Evolutionary conservation across 495 filamentous ascomycete genomes (phyloP), one percentile per base, ranked within the genome.

Genomic region (Podospora australis): DNA sequence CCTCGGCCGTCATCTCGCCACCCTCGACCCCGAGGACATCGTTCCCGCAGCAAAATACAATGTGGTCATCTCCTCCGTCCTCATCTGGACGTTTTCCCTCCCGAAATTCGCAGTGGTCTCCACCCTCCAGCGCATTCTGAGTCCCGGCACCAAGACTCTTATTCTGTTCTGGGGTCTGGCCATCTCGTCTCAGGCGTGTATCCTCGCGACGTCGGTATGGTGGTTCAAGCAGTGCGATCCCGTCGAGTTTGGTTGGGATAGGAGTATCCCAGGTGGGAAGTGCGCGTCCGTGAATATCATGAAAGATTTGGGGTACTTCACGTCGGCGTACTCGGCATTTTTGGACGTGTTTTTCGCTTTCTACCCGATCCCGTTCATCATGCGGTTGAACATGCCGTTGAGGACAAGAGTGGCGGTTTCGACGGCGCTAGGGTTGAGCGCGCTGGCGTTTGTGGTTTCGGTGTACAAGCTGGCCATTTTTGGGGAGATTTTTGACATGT

Each of bases 321-420:
- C 39, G 1, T 36, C 39, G 21, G 48, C 48, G 0, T 50, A 50
- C 30, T 35, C 39, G 29, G 39, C 39, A 6, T 50, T 50, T 25
- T 39, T 50, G 5, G 48, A 50, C 29, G 17, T 44, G 26, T 50
- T 50, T 21, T 50, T 50, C 22, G 39, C 48, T 1, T 2, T 44
- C 4, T 50, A 50, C 28, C 48, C 48, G 1, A 23, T 44, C 2
- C 48, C 48, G 4, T 50, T 44, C 39, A 50, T 50, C 39, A 50
- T 50, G 48, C 48, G 48, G 14, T 32, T 50, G 4, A 44, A 50
- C 39, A 50, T 50, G 48, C 39, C 48, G n/a, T 17, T 50, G 2
- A 44, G 16, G 39, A 44, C 13, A 3, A 39, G 48, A 8, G 10
- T 50, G 2, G 39, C 39, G 0, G 21, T 50, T 28, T 9, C 48